These are phyloP conservation scores for Paecilomyces sp. DNA, from an alignment of 2,329 filamentous ascomycete species.

Conservation along the genomic window DNA sequence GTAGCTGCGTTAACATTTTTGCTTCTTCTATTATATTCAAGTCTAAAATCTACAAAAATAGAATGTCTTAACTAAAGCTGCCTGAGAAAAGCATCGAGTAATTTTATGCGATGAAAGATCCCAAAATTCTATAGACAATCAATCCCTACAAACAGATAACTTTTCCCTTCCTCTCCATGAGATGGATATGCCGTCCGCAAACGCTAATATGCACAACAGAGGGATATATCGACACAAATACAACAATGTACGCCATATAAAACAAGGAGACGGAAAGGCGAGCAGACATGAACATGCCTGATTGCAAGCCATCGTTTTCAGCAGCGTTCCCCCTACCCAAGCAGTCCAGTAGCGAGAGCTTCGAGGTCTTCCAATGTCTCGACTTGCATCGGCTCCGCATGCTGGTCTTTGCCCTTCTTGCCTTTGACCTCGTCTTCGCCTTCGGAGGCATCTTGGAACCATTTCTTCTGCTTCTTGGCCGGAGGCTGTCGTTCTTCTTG, in stretches of 20 bases:
- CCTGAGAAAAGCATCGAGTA: too few species aligned
- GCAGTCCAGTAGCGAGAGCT: conserved; percentile 37
- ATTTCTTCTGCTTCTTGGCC: conserved; percentile 36
- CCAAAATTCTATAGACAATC: neutral
- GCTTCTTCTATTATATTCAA: too few species aligned
- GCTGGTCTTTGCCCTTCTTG: conserved; percentile 7
- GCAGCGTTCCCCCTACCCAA: conserved; percentile 8
- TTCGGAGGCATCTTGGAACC: conserved; percentile 20
- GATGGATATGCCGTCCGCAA: neutral
- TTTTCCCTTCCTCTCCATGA: neutral
- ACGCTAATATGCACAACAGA: neutral
- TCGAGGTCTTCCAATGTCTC: conserved; percentile 43
- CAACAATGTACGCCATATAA: neutral
- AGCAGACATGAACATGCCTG: neutral
- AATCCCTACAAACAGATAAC: conserved; percentile 4
- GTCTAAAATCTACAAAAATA: too few species aligned
- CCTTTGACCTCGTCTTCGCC: conserved; percentile 16
- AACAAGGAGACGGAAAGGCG: neutral
- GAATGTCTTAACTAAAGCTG: too few species aligned
- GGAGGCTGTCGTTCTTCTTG: conserved; percentile 18
- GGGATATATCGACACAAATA: neutral
- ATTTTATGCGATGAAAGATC: too few species aligned
- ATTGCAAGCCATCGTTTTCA: neutral
- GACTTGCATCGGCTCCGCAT: conserved; percentile 23
- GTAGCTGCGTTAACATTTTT: too few species aligned